Evolutionary conservation across 495 filamentous ascomycete genomes (phyloP), one percentile per base, ranked within the genome.

Genomic region (Penicillium parvum): DNA sequence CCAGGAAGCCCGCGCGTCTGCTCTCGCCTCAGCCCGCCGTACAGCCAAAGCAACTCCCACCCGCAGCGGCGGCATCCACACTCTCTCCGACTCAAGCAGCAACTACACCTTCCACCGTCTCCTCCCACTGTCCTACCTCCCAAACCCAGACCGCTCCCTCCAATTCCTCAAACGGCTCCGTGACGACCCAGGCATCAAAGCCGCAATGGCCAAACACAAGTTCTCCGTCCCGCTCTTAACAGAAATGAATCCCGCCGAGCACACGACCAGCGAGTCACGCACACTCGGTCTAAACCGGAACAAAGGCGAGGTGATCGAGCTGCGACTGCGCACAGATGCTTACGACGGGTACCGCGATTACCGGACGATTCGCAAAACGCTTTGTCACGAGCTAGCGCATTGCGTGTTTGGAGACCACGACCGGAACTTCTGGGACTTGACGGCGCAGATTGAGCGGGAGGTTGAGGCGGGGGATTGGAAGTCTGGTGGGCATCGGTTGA

Each of bases 331-430:
- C 10, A 96, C 92, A 5, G 92, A 98, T 65, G 88, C 86, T 10
- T 90, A 90, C 61, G 91, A 95, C 62, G 92, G 92, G 5, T 98
- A 91, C 51, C 65, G 92, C 12, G 86, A 96, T 58, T 98, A 97
- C 57, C 80, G 84, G 45, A 86, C 81, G 1, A 94, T 98, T 20
- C 74, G 92, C 30, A 88, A 86, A 53, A 96, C 92, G 53, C 72
- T 97, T 20, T 96, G 90, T 57, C 92, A 98, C 60, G 92, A 98
- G 74, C 71, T 98, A 29, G 83, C 91, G 59, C 92, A 98, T 64
- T 95, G 90, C 55, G 89, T 94, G 7, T 82, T 81, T 56, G 76
- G 82, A 0, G 77, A 84, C 1, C 92, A 98, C 63, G 89, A 96
- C 63, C 67, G 79, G 10, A 63, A 82, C 9, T 98, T 98, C 59